Base-by-base conservation (phyloP, 345 rosid species). In the Euphorbia peplus region DNA sequence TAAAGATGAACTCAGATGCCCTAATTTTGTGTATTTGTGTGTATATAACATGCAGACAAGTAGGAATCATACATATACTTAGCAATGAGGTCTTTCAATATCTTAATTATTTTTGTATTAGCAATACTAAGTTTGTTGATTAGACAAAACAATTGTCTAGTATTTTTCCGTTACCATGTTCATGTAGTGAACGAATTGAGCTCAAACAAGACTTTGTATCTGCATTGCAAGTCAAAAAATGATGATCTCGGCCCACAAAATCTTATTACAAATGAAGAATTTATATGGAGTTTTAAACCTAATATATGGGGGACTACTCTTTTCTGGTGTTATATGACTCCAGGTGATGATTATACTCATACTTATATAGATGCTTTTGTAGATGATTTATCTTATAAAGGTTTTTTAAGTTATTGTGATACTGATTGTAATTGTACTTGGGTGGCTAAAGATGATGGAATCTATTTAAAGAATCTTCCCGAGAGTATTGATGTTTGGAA, bases 181-280 rank as follows among this genome's bases (percentile, higher is more conserved):
- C 42, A 61, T 61, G 44, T 70, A 0, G 39, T 37, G 13, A 50
- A 62, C 24, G 29, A 24, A 18, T 37, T 61, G 26, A 60, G 60
- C 61, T n/a, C 24, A 5, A 61, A 24, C 75, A 0, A 64, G 75
- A 59, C 11, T 10, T 51, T 79, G 16, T 51, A 59, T 29, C 22
- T 79, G 8, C 83, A 79, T n/a, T 79, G 83, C 66, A 76, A 76
- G 32, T 79, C 81, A 26, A 67, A 72, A 37, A 79, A 82, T 11
- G 60, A 79, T 5, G 83, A 79, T 68, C 46, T 82, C 8, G 83
- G 86, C 3, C 44, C 48, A 28, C 75, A 71, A 19, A 37, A 29
- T n/a, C 56, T 79, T 21, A 8, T 4, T 1, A 1, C 14, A 0
- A 68, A 44, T 10, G 58, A 67, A 4, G 28, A 59, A 18, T 76